Conservation (phyloP, 495 filamentous ascomycete genomes). For the Xylaria scruposa region DNA sequence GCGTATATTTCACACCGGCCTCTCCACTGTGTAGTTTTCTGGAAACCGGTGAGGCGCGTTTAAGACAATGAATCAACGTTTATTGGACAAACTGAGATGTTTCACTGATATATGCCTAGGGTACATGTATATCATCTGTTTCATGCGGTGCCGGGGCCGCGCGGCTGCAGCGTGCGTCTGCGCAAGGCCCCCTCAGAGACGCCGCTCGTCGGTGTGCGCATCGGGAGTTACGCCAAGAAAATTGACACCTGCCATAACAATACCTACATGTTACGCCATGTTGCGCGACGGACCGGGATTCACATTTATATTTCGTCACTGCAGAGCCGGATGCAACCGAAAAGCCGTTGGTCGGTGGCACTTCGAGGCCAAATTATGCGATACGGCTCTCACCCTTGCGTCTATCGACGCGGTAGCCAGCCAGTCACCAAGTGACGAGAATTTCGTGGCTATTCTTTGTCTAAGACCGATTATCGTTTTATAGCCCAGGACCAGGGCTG, state of each 20-base stretch:
- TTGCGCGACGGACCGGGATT: not conserved
- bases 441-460: slow-evolving; percentile 4
- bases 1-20: not conserved
- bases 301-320: not conserved
- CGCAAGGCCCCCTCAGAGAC: slow-evolving; percentile 1
- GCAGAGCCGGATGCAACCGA: slow-evolving; percentile 15
- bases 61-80: slow-evolving; percentile 2
- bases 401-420: not conserved
- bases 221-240: slow-evolving; percentile 7
- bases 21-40: not conserved
- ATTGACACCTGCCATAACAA: slow-evolving; percentile 16
- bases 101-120: slow-evolving; percentile 15
- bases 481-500: not conserved
- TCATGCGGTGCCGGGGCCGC: slow-evolving; percentile 22
- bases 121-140: not conserved
- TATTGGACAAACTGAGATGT: slow-evolving; percentile 5
- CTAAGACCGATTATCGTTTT: not conserved
- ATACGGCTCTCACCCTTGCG: not conserved
- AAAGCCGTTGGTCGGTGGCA: not conserved
- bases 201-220: slow-evolving; percentile 4
- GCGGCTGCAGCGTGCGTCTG: slow-evolving; percentile 16
- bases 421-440: not conserved
- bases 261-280: slow-evolving; percentile 3
- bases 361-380: slow-evolving; percentile 14
- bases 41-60: not conserved